Conservation (phyloP, 441 rosid genomes). For the Gossypium schwendimanii region DNA sequence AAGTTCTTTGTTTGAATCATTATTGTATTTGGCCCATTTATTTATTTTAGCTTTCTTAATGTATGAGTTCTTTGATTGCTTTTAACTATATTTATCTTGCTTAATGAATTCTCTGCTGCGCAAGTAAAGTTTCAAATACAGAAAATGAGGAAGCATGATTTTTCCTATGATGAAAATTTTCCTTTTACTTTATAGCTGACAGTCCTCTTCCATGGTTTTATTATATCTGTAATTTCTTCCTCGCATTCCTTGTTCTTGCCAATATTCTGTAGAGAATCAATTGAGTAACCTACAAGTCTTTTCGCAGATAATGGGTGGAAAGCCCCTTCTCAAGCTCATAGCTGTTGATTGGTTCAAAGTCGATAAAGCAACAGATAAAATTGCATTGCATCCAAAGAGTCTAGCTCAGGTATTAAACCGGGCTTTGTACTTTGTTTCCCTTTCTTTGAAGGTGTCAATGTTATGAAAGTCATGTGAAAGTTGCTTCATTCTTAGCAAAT, state of each 20-base stretch:
- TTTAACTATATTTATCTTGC: slow-evolving; percentile 2
- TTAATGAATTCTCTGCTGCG: background rate
- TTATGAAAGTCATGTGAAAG: background rate
- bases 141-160: background rate
- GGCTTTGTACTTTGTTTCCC: background rate
- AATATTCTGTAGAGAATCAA: slow-evolving; percentile 1
- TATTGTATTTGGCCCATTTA: background rate
- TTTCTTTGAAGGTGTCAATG: background rate
- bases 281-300: background rate
- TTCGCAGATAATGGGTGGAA: slow-evolving; percentile 78
- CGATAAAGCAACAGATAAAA: slow-evolving; percentile 54
- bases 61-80: background rate
- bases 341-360: slow-evolving; percentile 93
- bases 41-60: background rate
- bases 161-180: background rate
- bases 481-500: background rate
- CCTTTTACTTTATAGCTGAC: background rate
- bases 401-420: slow-evolving; percentile 68
- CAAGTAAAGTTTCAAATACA: background rate
- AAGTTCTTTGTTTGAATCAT: background rate
- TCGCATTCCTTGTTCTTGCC: background rate
- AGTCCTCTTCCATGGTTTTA: background rate
- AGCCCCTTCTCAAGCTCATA: slow-evolving; percentile 86
- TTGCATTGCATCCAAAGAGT: slow-evolving; percentile 78
- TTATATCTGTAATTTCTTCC: background rate